Evolutionary conservation across 2,329 filamentous ascomycete species (phyloP).

Genomic region (Diaporthe ilicicola): DNA sequence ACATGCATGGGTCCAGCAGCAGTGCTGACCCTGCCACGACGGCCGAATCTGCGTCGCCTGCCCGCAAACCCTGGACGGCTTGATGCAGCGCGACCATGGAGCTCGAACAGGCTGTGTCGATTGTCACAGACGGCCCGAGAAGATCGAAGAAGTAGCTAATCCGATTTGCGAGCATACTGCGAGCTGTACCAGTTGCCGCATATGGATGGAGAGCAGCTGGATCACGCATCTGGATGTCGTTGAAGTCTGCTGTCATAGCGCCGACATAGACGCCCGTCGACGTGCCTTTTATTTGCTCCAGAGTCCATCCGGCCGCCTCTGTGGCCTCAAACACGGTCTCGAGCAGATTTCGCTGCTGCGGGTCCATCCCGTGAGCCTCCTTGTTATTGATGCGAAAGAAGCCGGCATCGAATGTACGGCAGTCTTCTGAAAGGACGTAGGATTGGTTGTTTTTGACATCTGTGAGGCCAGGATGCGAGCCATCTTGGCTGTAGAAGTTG

Average conservation of each 20-base stretch:
- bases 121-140: slow-evolving; percentile 59
- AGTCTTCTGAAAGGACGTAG: not conserved
- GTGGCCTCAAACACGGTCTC: slow-evolving; percentile 4
- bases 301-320: slow-evolving; percentile 35
- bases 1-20: not conserved
- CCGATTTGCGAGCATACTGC: slow-evolving; percentile 58
- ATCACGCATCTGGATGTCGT: too few relatives aligned
- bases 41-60: slow-evolving; percentile 49
- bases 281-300: not conserved
- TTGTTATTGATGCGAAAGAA: slow-evolving; percentile 7
- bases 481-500: slow-evolving; percentile 40
- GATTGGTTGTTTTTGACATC: slow-evolving; percentile 36
- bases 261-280: not conserved
- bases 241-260: not conserved
- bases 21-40: not conserved
- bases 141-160: slow-evolving; percentile 65
- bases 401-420: not conserved
- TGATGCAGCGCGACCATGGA: slow-evolving; percentile 58
- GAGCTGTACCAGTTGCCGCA: not conserved
- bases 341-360: not conserved
- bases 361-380: slow-evolving; percentile 9
- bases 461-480: slow-evolving; percentile 39
- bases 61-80: slow-evolving; percentile 57
- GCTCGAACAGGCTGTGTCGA: slow-evolving; percentile 62
- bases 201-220: not conserved